phyloP scores from a whole-genome alignment of 345 rosid genomes.

The Corchorus capsularis region DNA sequence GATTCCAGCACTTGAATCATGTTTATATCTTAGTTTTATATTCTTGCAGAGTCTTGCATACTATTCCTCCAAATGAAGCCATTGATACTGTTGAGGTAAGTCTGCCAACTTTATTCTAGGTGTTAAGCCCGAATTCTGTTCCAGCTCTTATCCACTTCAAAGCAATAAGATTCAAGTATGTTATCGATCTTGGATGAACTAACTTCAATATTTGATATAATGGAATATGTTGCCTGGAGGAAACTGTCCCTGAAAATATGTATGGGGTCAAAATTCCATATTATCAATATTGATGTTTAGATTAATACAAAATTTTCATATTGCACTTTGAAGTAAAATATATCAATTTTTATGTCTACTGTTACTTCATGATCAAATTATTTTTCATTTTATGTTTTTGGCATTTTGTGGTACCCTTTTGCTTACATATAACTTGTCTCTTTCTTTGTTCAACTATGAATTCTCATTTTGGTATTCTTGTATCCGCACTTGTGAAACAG shows the following conservation, averaged over 20 bases:
- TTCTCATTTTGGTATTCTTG: slow-evolving; percentile 28
- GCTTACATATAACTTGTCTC: neutral
- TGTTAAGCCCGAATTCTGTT: neutral
- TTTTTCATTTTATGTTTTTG: neutral
- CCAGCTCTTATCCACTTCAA: neutral
- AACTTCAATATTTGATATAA: neutral
- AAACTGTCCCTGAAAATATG: neutral
- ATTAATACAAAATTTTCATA: neutral
- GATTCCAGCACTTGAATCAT: slow-evolving; percentile 1
- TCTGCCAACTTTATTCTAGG: neutral
- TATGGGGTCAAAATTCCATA: neutral
- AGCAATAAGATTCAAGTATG: neutral
- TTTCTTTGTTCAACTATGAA: slow-evolving; percentile 12
- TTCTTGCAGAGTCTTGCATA: slow-evolving; percentile 71
- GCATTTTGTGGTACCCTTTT: neutral
- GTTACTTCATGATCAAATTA: neutral
- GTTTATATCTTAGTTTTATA: neutral
- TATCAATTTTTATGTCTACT: neutral
- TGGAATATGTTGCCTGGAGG: neutral
- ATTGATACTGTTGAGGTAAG: slow-evolving; percentile 83
- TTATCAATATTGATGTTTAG: neutral
- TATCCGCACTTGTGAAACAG: slow-evolving; percentile 30
- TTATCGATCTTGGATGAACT: neutral
- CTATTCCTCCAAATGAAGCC: slow-evolving; percentile 91
- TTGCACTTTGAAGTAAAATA: neutral